phyloP scores from a whole-genome alignment of 2,329 filamentous ascomycete species.

The Colletotrichum coccodes region DNA sequence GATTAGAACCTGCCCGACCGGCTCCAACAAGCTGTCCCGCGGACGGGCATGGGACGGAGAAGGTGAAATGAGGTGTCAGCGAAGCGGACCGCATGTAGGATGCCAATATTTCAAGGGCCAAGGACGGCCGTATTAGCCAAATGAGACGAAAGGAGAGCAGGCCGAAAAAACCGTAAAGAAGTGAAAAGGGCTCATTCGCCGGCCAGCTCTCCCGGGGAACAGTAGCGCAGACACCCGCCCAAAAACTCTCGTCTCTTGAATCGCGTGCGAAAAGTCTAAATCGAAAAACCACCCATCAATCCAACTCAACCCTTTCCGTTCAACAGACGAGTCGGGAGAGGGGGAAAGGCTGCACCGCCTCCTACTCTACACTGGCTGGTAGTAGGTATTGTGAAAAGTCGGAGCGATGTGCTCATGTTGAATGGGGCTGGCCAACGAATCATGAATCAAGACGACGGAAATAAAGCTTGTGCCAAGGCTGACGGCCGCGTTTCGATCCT shows the following conservation, averaged over 20 bases:
- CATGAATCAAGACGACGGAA: slow-evolving; percentile 1
- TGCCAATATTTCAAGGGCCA: neutral
- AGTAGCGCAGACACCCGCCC: neutral
- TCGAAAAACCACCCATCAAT: neutral
- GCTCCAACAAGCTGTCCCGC: too few species aligned
- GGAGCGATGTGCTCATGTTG: slow-evolving; percentile 6
- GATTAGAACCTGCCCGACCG: too few species aligned
- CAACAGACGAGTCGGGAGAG: neutral
- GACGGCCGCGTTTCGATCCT: slow-evolving; percentile 24
- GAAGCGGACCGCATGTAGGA: neutral
- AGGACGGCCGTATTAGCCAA: neutral
- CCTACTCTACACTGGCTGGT: neutral
- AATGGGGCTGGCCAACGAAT: slow-evolving; percentile 16
- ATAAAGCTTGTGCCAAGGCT: slow-evolving; percentile 29
- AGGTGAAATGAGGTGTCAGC: too few species aligned
- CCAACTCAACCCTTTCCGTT: neutral
- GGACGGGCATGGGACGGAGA: too few species aligned
- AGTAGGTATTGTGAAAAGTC: neutral
- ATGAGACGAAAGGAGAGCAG: neutral
- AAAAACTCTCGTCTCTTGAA: slow-evolving; percentile 1
- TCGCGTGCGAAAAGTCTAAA: neutral
- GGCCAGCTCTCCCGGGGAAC: neutral
- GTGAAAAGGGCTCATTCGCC: neutral
- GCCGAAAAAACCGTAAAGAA: neutral
- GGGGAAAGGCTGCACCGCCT: neutral